Evolutionary conservation across 768 basidiomycete genomes (phyloP), one percentile per base, ranked within the genome.

Genomic region (Collybiopsis luxurians): DNA sequence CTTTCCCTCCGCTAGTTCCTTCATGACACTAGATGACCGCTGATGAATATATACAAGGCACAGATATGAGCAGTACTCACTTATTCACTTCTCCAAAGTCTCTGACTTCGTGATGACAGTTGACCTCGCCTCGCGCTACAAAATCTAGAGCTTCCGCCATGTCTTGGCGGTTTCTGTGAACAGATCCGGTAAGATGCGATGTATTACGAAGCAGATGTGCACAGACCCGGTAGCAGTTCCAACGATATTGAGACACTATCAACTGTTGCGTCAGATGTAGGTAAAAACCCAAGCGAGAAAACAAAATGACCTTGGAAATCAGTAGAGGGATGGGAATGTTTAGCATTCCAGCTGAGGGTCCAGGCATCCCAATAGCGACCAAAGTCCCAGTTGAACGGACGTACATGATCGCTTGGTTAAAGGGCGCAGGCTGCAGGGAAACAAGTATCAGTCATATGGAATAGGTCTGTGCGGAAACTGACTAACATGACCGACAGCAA

Each of bases 131-230:
- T 21, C 31, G 49, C 3, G 49, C 49, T 7, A 51, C 49, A 24
- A 36, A 13, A 19, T 51, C 49, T 21, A 51, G 31, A 7, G 92
- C 87, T 67, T 95, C 91, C 19, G 78, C 70, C 6, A 84, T 79
- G 62, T 94, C 92, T 69, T 92, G 89, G 31, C 87, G 84, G 69
- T 86, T 90, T 2, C 87, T 85, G 34, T 59, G 31, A 34, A 34
- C 13, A 34, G 6, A 13, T 5, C 31, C 31, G 13, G 6, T 6
- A 34, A 34, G 31, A 13, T 34, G 13, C 17, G 40, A 42, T 17
- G 40, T 4, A 42, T 21, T 17, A 9, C 11, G 24, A 7, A 28
- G 36, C 15, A 19, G 15, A 44, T 15, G 7, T 12, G 36, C 15
- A 17, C 17, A 28, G 36, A 75, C 75, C 75, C 74, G 57, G 75